Evolutionary conservation across 768 basidiomycete species (phyloP).

Genomic region (Tricholoma furcatifolium): DNA sequence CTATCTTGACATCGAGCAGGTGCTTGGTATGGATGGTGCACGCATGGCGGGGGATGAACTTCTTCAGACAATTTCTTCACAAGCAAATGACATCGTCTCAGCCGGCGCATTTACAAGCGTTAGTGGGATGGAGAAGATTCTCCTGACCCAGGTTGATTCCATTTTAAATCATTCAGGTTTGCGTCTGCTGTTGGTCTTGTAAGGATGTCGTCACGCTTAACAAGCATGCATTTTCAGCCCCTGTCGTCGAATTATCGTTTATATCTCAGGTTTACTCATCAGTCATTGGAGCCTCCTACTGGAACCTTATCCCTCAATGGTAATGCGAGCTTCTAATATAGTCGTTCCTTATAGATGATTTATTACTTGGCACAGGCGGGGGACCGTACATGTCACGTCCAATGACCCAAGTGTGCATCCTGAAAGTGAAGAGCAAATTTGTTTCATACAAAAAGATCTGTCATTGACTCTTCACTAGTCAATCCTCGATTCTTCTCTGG

Average conservation of each 20-base stretch:
- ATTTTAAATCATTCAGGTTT: slow-evolving; percentile 10
- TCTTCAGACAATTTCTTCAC: not conserved
- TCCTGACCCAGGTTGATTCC: slow-evolving; percentile 9
- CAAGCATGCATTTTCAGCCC: slow-evolving; percentile 5
- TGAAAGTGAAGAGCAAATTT: not conserved
- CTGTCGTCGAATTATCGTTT: slow-evolving; percentile 13
- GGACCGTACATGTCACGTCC: slow-evolving; percentile 8
- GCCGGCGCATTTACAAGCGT: slow-evolving; percentile 15
- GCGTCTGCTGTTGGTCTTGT: not conserved
- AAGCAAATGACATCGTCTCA: slow-evolving; percentile 12
- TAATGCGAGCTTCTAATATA: not conserved
- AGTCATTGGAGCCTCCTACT: not conserved
- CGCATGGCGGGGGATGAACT: not conserved
- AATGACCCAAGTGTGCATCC: slow-evolving; percentile 14
- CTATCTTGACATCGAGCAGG: slow-evolving; percentile 11
- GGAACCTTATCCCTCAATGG: slow-evolving; percentile 17
- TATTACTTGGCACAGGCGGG: slow-evolving; percentile 2
- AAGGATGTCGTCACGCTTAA: not conserved
- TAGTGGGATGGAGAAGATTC: slow-evolving; percentile 8
- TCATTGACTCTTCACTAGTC: not conserved
- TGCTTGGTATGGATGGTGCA: slow-evolving; percentile 5
- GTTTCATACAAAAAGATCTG: not conserved
- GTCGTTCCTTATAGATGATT: not conserved
- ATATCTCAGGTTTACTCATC: not conserved
- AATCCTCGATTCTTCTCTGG: slow-evolving; percentile 9